phyloP scores from a whole-genome alignment of 129 eudicot genomes.

The Centrapalus pauciflorus region DNA sequence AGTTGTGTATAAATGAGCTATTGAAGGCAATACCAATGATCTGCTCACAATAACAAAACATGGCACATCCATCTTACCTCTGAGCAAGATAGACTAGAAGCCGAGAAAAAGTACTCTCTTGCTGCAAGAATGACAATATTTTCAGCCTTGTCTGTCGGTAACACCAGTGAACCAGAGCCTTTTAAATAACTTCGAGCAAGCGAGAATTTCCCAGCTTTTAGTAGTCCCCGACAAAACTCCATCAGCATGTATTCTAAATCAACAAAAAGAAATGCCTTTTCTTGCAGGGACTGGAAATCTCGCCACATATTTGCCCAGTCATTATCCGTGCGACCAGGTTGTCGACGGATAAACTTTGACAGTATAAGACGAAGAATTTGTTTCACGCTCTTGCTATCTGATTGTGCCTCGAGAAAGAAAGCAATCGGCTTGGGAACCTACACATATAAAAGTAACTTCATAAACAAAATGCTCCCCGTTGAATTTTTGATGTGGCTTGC shows the following conservation, averaged over 20 bases:
- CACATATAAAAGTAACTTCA: slow-evolving; percentile 17
- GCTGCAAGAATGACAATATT: slow-evolving; percentile 88
- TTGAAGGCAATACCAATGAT: not conserved
- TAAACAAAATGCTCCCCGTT: not conserved
- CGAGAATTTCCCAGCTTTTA: slow-evolving; percentile 94
- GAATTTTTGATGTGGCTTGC: not conserved
- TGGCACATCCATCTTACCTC: slow-evolving; percentile 53
- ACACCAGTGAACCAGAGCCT: slow-evolving; percentile 65
- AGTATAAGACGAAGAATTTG: slow-evolving; percentile 90
- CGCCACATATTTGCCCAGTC: slow-evolving; percentile 98
- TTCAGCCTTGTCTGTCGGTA: slow-evolving; percentile 86
- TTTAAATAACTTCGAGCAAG: slow-evolving; percentile 83
- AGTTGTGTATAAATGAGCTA: not conserved
- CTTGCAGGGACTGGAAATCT: slow-evolving; percentile 81
- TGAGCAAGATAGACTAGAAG: slow-evolving; percentile 76
- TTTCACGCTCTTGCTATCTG: slow-evolving; percentile 84
- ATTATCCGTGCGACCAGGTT: slow-evolving; percentile 69
- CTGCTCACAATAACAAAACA: not conserved
- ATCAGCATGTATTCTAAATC: slow-evolving; percentile 81
- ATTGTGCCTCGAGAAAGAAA: slow-evolving; percentile 62
- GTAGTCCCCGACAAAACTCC: slow-evolving; percentile 92
- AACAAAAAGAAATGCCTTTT: slow-evolving; percentile 82
- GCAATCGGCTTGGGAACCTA: slow-evolving; percentile 93
- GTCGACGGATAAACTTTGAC: slow-evolving; percentile 78
- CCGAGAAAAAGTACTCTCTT: slow-evolving; percentile 90